phyloP scores from a whole-genome alignment of 768 basidiomycete species.

The Macrocybe gigantea region DNA sequence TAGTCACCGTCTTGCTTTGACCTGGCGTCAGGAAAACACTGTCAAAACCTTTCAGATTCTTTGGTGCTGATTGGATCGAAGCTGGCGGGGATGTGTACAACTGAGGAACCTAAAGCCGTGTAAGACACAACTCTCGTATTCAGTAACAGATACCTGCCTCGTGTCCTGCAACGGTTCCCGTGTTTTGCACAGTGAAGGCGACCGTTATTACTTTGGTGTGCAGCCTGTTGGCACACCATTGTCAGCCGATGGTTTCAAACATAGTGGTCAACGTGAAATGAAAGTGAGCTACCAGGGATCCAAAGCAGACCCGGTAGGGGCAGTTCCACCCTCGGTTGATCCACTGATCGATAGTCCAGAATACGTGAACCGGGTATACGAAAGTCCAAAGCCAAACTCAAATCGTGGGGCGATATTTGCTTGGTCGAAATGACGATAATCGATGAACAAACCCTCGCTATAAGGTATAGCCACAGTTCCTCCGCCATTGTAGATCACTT shows the following conservation, averaged over 20 bases:
- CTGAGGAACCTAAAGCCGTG: slow-evolving; percentile 39
- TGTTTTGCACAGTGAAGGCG: slow-evolving; percentile 48
- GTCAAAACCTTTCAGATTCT: slow-evolving; percentile 52
- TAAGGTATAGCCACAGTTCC: slow-evolving; percentile 42
- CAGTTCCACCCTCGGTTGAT: slow-evolving; percentile 33
- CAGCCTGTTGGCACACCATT: slow-evolving; percentile 28
- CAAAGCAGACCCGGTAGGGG: slow-evolving; percentile 43
- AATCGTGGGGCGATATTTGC: slow-evolving; percentile 39
- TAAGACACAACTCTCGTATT: background rate
- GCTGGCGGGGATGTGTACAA: slow-evolving; percentile 47
- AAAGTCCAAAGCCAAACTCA: slow-evolving; percentile 47
- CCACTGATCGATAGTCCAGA: slow-evolving; percentile 36
- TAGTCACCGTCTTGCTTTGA: slow-evolving; percentile 37
- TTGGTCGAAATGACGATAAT: slow-evolving; percentile 54
- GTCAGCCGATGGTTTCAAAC: background rate
- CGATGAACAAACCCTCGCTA: slow-evolving; percentile 51
- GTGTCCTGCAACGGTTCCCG: slow-evolving; percentile 44
- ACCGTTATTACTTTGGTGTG: slow-evolving; percentile 48
- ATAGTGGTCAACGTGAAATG: background rate
- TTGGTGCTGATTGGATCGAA: slow-evolving; percentile 41
- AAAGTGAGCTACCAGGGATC: slow-evolving; percentile 36
- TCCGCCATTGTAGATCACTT: slow-evolving; percentile 33
- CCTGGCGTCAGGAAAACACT: slow-evolving; percentile 38
- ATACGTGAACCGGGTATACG: slow-evolving; percentile 54
- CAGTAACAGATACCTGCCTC: slow-evolving; percentile 32